Percentiles rank a stretch among this genome's conserved stretches.
Evolutionary conservation across 805 yeast genomes (phyloP).

Genomic region (Wickerhamiella alocasiicola): DNA sequence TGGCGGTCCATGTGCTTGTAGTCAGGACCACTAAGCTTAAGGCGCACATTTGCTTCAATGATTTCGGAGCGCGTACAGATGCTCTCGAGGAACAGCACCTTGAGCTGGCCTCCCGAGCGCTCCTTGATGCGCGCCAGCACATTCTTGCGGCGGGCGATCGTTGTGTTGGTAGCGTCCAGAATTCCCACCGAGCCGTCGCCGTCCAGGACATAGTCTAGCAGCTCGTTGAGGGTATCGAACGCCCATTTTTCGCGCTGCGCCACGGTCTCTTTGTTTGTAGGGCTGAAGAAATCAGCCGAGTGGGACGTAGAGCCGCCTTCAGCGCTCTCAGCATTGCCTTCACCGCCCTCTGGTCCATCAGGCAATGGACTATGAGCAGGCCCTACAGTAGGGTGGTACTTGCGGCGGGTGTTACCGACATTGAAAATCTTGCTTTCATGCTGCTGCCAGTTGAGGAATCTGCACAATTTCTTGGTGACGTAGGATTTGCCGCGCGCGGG

Average conservation of each 20-base stretch:
- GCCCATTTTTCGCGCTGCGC: slow-evolving; percentile 88
- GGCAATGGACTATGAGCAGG: slow-evolving; percentile 58
- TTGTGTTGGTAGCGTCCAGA: slow-evolving; percentile 85
- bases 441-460: slow-evolving; percentile 89
- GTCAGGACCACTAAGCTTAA: slow-evolving; percentile 89
- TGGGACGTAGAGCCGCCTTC: slow-evolving; percentile 33
- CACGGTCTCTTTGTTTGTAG: slow-evolving; percentile 54
- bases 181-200: slow-evolving; percentile 89
- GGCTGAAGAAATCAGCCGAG: slow-evolving; percentile 75
- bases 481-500: slow-evolving; percentile 95
- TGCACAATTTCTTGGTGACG: slow-evolving; percentile 76
- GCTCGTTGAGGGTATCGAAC: slow-evolving; percentile 75
- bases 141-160: slow-evolving; percentile 54
- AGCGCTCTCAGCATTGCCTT: slow-evolving; percentile 2
- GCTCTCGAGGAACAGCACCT: slow-evolving; percentile 75
- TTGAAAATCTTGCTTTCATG: slow-evolving; percentile 84
- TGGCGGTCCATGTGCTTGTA: slow-evolving; percentile 75
- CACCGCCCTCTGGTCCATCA: slow-evolving; percentile 22
- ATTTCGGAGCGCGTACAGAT: slow-evolving; percentile 70
- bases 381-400: slow-evolving; percentile 47
- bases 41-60: slow-evolving; percentile 69
- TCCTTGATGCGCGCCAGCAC: slow-evolving; percentile 35
- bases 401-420: slow-evolving; percentile 88
- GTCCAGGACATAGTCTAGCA: slow-evolving; percentile 64
- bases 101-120: slow-evolving; percentile 36